Evolutionary conservation across 129 eudicot genomes (phyloP).

Genomic region (Escallonia rubra): DNA sequence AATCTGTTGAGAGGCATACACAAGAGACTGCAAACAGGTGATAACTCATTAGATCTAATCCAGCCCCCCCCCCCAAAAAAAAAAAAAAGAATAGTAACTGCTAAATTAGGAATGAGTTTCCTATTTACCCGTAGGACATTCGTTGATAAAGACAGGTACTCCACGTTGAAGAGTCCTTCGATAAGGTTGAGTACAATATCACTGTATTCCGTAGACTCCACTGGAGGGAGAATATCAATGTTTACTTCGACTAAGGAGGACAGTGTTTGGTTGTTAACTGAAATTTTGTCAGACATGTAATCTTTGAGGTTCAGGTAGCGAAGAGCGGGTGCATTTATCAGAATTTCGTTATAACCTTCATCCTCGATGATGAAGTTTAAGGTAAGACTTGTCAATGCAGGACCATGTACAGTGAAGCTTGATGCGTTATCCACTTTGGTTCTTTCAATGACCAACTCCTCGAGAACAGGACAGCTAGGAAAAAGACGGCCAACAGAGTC

Average conservation of each 20-base stretch:
- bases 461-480: not conserved
- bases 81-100: too few species aligned
- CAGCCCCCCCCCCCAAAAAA: too few species aligned
- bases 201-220: not conserved
- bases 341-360: not conserved
- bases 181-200: not conserved
- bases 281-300: not conserved
- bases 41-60: too few species aligned
- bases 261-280: not conserved
- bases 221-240: not conserved
- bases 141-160: not conserved
- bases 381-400: not conserved
- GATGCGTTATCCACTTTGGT: not conserved
- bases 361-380: not conserved
- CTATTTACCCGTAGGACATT: too few species aligned
- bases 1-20: too few species aligned
- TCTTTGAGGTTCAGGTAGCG: not conserved
- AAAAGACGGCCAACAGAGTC: not conserved
- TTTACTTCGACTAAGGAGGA: not conserved
- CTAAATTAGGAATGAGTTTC: too few species aligned
- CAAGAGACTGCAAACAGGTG: too few species aligned
- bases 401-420: not conserved
- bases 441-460: not conserved
- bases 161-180: not conserved
- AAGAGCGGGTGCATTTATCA: not conserved